phyloP scores from a whole-genome alignment of 2,329 filamentous ascomycete species.

The Alternaria sp. region DNA sequence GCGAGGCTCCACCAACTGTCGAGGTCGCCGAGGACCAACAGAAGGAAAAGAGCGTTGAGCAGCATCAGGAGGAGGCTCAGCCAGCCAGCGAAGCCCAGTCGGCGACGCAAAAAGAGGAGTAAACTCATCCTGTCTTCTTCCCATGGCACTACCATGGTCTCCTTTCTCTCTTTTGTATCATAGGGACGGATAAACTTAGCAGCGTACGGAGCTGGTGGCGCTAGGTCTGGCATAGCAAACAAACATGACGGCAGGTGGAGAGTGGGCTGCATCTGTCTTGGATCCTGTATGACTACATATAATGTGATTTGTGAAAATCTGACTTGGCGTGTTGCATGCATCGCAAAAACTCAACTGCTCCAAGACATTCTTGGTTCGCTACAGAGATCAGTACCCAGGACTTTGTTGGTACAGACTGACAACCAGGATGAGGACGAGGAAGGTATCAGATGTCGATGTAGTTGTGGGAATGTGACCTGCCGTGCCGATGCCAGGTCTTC shows the following conservation, averaged over 20 bases:
- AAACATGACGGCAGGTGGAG: constrained; percentile 7
- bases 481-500: background rate
- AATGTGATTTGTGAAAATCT: constrained; percentile 6
- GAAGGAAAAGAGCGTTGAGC: constrained; percentile 57
- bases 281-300: constrained; percentile 21
- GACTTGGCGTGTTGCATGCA: background rate
- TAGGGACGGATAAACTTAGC: constrained; percentile 26
- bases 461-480: background rate
- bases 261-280: constrained; percentile 8
- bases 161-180: constrained; percentile 23
- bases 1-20: constrained; percentile 53
- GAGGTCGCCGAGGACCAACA: constrained; percentile 52
- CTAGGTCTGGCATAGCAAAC: constrained; percentile 11
- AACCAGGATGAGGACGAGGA: background rate
- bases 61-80: constrained; percentile 45
- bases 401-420: background rate
- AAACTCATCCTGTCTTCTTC: constrained; percentile 6
- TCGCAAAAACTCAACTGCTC: background rate
- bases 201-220: constrained; percentile 21
- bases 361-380: background rate
- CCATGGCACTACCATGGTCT: constrained; percentile 4
- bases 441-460: background rate
- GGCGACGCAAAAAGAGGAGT: constrained; percentile 41
- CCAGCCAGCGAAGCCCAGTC: constrained; percentile 52
- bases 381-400: background rate